Base-by-base conservation (phyloP, 768 basidiomycete genomes). In the Termitomyces eurrhizus region DNA sequence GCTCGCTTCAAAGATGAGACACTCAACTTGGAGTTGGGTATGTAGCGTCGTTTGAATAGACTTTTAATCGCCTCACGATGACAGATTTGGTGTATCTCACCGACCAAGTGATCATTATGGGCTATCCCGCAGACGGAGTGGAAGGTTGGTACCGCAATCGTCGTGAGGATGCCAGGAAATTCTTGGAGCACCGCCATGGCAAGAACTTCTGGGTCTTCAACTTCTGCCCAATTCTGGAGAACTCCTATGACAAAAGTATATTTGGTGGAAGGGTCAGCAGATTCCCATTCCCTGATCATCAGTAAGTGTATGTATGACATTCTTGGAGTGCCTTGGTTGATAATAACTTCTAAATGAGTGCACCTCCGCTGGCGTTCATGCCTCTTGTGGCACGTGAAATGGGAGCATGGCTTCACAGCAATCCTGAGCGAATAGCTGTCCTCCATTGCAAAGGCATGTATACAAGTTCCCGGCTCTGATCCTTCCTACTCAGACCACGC, bases 201-300 rank as follows among this genome's bases (percentile, higher is more conserved):
- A 80, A 85, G 66, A 86, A 92, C 67, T 95, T 84, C 69, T 90
- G 92, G 87, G 83, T 95, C 11, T 94, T 92, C 80, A 95, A 96
- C 71, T 86, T 95, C 61, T 95, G 93, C 64, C 92, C 93, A 0
- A 66, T 87, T 8, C 79, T 77, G 63, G 93, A 95, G 72, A 95
- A 95, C 69, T 81, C 85, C 7, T 96, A 96, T 71, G 82, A 86
- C 3, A 75, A 87, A 2, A 73, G 74, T 50, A 74, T 87, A 41
- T 95, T 95, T 68, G 81, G 82, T 13, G 85, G 87, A 8, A 78
- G 90, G 45, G 89, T 93, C 18, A 92, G 89, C 66, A 77, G 93
- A 55, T 94, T 89, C 68, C 93, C 93, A 0, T 94, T 92, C 69
- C 93, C 93, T 24, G 93, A 95, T 69, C 93, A 95, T 69, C 90